phyloP scores from a whole-genome alignment of 352 stramenopile genomes.

The Elongisporangium undulatum region DNA sequence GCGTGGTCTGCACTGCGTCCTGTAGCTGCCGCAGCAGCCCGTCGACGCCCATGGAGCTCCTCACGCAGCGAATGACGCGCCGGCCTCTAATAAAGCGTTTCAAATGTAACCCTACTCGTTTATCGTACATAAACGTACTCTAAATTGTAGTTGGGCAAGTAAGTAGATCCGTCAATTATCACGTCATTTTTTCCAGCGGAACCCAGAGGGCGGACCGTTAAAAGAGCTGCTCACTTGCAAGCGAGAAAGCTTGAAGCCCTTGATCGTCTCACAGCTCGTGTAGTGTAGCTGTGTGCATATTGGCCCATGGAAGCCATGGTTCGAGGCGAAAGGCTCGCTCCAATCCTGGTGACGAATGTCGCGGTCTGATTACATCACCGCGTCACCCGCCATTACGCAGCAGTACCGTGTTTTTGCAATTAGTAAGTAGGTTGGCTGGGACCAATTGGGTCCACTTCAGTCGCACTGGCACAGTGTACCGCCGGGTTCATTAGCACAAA shows the following conservation, averaged over 20 bases:
- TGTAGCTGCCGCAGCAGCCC: conserved; percentile 58
- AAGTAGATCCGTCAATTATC: not conserved
- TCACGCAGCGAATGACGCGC: not conserved
- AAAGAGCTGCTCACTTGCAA: not conserved
- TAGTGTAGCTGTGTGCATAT: not conserved
- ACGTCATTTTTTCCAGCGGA: not conserved
- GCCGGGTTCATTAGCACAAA: conserved; percentile 1
- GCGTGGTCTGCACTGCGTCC: conserved; percentile 44
- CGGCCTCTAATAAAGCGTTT: not conserved
- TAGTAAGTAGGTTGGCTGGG: not conserved
- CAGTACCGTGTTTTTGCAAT: conserved; percentile 1
- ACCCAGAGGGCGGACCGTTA: not conserved
- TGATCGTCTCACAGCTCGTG: not conserved
- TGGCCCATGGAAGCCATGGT: no score
- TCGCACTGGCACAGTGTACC: conserved; percentile 1
- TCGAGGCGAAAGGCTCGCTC: not conserved
- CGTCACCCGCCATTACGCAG: not conserved
- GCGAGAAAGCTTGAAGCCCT: not conserved
- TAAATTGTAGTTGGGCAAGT: not conserved
- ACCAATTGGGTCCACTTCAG: not conserved
- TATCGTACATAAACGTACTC: conserved; percentile 14
- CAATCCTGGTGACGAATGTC: not conserved
- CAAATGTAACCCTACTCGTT: not conserved
- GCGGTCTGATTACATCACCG: not conserved
- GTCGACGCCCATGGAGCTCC: conserved; percentile 49